Evolutionary conservation across 805 yeast genomes (phyloP), one percentile per base, ranked within the genome.

Genomic region (Yamadazyma paraphyllophila): DNA sequence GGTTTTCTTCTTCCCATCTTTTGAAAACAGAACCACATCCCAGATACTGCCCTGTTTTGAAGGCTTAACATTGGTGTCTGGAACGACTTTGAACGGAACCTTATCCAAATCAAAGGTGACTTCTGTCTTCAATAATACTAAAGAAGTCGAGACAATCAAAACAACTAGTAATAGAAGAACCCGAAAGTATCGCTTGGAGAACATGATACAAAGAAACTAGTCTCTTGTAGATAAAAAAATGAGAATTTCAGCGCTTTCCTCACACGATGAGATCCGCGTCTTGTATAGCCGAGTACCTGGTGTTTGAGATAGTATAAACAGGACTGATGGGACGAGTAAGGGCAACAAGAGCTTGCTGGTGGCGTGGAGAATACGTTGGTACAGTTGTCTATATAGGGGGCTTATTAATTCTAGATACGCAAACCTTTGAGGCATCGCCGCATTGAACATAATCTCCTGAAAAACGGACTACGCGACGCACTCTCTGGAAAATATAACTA

Each of bases 151-250:
- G 12, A 41, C 16, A n/a, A 39, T 13, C 13, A 39, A 30, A 29
- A 43, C 51, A 24, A 50, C 45, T 29, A 46, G 37, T 25, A 51
- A 17, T 29, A 29, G 31, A 6, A 51, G 40, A 10, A 48, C n/a
- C 27, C 55, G 33, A 20, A 52, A 34, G 31, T 49, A 44, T 17
- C 52, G 45, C 39, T 40, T 47, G 25, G 48, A n/a, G 30, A 25
- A 37, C 40, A 37, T 37, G 32, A 25, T 13, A 15, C 31, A 29
- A 29, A 7, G 31, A 29, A 29, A 29, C 13, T n/a, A 29, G 31
- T 29, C 13, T 4, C 13, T 26, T 26, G 29, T 29, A 32, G 30
- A n/a, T 25, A 24, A 41, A 25, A 41, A 34, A 17, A n/a, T 26
- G 34, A 41, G 34, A 37, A 26, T 37, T 37, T 37, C 40, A 37